A percentile compares a stretch with the other conserved stretches of the same genome.
These are phyloP conservation scores for Penicillium cataractarum DNA, from an alignment of 495 filamentous ascomycete genomes.

Conservation along the genomic window DNA sequence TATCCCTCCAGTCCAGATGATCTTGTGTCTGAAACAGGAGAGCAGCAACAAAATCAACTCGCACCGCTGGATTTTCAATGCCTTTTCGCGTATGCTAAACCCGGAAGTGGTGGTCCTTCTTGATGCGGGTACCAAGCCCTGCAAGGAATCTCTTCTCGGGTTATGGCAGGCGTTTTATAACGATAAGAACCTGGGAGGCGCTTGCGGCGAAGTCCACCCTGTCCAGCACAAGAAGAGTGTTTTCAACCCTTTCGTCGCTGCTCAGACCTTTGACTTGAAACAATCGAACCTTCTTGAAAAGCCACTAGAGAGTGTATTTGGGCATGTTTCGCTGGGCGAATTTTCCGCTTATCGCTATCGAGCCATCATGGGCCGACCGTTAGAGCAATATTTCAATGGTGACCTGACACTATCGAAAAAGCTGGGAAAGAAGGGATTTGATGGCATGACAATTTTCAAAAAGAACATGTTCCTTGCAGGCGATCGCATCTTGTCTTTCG, in stretches of 20 bases:
- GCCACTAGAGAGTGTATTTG: slow-evolving; percentile 90
- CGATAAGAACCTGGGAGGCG: slow-evolving; percentile 94
- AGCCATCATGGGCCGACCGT: slow-evolving; percentile 91
- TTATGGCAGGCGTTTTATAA: slow-evolving; percentile 98
- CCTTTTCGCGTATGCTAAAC: slow-evolving; percentile 91
- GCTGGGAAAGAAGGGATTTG: slow-evolving; percentile 94
- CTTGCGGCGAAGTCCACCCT: slow-evolving; percentile 96
- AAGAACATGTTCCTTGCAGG: slow-evolving; percentile 99
- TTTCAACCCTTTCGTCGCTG: slow-evolving; percentile 87
- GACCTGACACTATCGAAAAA: slow-evolving; percentile 93
- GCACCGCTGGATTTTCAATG: slow-evolving; percentile 95
- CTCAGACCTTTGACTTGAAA: slow-evolving; percentile 99
- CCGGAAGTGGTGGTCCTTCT: slow-evolving; percentile 94
- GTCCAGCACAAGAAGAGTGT: slow-evolving; percentile 88
- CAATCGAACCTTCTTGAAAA: slow-evolving; percentile 98
- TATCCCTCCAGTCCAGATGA: slow-evolving; percentile 93
- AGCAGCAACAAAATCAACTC: slow-evolving; percentile 99
- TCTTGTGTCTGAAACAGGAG: slow-evolving; percentile 96
- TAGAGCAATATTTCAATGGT: slow-evolving; percentile 98
- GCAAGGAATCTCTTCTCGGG: slow-evolving; percentile 81
- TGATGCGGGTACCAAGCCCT: slow-evolving; percentile 95
- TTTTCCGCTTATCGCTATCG: slow-evolving; percentile 97
- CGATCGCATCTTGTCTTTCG: slow-evolving; percentile 98
- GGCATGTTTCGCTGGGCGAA: slow-evolving; percentile 93
- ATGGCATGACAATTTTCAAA: slow-evolving; percentile 99